Evolutionary conservation across 768 basidiomycete species (phyloP).

Genomic region (Tricholoma furcatifolium): DNA sequence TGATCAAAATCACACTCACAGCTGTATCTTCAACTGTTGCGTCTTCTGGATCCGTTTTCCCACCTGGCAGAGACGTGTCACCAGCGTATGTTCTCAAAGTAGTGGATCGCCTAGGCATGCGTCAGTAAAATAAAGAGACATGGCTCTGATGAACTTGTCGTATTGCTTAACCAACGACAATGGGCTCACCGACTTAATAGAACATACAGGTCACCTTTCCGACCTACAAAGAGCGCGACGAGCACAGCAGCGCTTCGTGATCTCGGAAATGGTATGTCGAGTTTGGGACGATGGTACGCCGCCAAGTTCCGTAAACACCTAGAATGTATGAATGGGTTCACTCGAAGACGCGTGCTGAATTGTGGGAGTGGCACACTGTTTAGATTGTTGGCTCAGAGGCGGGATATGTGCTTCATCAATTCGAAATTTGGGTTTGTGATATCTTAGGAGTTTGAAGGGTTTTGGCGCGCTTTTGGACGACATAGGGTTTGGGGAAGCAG

Average conservation of each 20-base stretch:
- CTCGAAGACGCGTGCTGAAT: background rate
- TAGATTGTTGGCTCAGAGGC: slow-evolving; percentile 49
- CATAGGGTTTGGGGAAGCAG: slow-evolving; percentile 11
- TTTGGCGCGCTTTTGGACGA: slow-evolving; percentile 18
- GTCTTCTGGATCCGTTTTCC: slow-evolving; percentile 73
- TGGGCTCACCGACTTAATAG: slow-evolving; percentile 69
- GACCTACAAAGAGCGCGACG: slow-evolving; percentile 82
- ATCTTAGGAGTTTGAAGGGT: slow-evolving; percentile 41
- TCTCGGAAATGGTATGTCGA: slow-evolving; percentile 46
- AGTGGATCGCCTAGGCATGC: slow-evolving; percentile 59
- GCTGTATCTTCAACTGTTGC: slow-evolving; percentile 75
- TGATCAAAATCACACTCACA: slow-evolving; percentile 39
- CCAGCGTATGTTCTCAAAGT: slow-evolving; percentile 77
- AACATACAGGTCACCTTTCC: slow-evolving; percentile 83
- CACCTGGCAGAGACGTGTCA: slow-evolving; percentile 87
- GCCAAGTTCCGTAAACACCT: slow-evolving; percentile 62
- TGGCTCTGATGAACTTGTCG: background rate
- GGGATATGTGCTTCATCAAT: slow-evolving; percentile 43
- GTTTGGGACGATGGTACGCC: slow-evolving; percentile 43
- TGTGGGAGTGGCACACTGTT: slow-evolving; percentile 31
- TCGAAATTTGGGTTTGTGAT: slow-evolving; percentile 44
- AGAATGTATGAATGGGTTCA: background rate
- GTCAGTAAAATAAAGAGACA: background rate
- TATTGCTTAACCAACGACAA: background rate
- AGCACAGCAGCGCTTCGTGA: slow-evolving; percentile 72